phyloP scores from a whole-genome alignment of 805 yeast species.

The Candida railenensis region DNA sequence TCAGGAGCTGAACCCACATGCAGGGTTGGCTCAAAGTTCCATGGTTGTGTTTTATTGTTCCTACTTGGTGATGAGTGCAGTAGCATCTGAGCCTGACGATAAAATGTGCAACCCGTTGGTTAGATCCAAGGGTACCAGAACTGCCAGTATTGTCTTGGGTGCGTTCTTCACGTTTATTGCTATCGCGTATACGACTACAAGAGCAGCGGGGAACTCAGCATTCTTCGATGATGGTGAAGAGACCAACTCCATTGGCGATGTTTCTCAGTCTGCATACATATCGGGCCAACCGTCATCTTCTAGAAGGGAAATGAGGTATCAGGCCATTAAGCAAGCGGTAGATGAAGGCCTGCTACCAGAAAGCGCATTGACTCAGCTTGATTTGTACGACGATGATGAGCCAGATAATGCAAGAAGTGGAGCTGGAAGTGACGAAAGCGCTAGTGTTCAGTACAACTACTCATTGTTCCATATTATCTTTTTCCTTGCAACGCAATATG shows the following conservation, averaged over 20 bases:
- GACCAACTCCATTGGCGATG: slow-evolving; percentile 40
- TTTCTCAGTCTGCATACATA: slow-evolving; percentile 16
- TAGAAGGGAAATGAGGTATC: slow-evolving; percentile 71
- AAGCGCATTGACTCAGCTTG: slow-evolving; percentile 77
- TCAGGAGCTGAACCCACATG: slow-evolving; percentile 91
- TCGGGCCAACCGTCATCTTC: slow-evolving; percentile 48
- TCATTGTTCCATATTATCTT: slow-evolving; percentile 87
- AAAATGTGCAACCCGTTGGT: slow-evolving; percentile 87
- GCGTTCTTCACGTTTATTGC: slow-evolving; percentile 94
- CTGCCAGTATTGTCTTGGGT: slow-evolving; percentile 82
- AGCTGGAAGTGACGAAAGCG: slow-evolving; percentile 50
- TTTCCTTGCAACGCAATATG: slow-evolving; percentile 94
- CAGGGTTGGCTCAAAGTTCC: slow-evolving; percentile 94
- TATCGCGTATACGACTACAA: slow-evolving; percentile 93
- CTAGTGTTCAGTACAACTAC: slow-evolving; percentile 76
- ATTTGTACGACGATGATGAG: slow-evolving; percentile 48
- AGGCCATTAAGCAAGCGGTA: slow-evolving; percentile 92
- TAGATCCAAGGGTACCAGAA: slow-evolving; percentile 86
- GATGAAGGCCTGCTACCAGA: slow-evolving; percentile 93
- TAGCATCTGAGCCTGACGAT: slow-evolving; percentile 96
- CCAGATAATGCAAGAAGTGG: slow-evolving; percentile 20
- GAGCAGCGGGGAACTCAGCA: slow-evolving; percentile 78
- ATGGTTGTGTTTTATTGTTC: slow-evolving; percentile 95
- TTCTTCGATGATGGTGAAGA: slow-evolving; percentile 37
- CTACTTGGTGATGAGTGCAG: slow-evolving; percentile 86